These are phyloP conservation scores for Salix udensis DNA, from an alignment of 345 rosid genomes.

Conservation along the genomic window DNA sequence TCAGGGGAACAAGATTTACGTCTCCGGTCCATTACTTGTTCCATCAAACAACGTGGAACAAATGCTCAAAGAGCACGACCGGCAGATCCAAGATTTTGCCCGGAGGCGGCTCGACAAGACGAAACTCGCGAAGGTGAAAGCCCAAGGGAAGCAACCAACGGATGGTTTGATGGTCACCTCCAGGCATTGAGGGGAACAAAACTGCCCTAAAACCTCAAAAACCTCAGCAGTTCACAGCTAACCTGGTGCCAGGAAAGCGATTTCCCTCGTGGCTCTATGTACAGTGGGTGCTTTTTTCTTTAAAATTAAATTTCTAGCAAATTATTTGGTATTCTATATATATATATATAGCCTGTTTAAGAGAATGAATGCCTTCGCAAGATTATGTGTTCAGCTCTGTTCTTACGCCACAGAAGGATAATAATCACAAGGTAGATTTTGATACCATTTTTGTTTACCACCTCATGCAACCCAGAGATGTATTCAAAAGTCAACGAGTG, in stretches of 20 bases:
- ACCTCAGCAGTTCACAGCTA: conserved; percentile 12
- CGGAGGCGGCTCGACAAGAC: conserved; percentile 45
- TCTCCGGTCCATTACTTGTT: conserved; percentile 79
- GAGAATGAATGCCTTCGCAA: conserved; percentile 9
- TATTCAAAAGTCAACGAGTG: no score
- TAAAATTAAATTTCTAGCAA: not conserved
- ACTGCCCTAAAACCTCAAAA: not conserved
- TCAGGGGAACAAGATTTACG: conserved; percentile 68
- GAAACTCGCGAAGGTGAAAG: conserved; percentile 20
- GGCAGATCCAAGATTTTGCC: conserved; percentile 65
- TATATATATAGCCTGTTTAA: not conserved
- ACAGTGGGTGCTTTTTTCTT: conserved; percentile 13
- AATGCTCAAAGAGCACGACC: conserved; percentile 86
- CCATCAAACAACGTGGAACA: conserved; percentile 74
- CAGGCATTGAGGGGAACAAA: conserved; percentile 9
- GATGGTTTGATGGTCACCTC: conserved; percentile 7
- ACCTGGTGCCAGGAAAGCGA: conserved; percentile 8
- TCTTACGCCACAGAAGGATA: not conserved
- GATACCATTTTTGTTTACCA: not conserved
- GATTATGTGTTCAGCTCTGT: conserved; percentile 1
- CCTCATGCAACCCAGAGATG: not conserved
- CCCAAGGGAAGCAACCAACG: conserved; percentile 18
- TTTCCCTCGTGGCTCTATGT: conserved; percentile 8
- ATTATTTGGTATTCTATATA: not conserved
- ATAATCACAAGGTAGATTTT: conserved; percentile 14